These are phyloP conservation scores for Malus orientalis DNA, from an alignment of 306 rosid genomes.

Conservation along the genomic window DNA sequence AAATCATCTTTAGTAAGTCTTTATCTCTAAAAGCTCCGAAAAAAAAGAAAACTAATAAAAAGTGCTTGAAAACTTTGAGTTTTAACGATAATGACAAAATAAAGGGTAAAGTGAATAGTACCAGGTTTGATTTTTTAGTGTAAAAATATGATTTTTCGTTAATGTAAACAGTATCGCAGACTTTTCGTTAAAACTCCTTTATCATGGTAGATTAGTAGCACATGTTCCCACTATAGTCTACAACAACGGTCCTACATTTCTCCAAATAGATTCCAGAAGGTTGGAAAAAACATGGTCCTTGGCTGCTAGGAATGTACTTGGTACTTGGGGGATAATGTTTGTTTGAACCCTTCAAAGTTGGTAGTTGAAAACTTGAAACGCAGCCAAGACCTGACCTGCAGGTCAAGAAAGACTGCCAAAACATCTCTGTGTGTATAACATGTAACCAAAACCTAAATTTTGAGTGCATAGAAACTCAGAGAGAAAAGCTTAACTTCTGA, in stretches of 20 bases:
- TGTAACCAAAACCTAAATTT: background rate
- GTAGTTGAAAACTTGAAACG: background rate
- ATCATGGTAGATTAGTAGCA: too few species aligned
- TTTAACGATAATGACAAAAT: too few species aligned
- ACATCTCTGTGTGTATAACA: background rate
- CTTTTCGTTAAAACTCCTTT: too few species aligned
- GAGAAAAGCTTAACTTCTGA: background rate
- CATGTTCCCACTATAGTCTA: background rate
- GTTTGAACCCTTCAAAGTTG: background rate
- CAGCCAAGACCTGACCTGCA: background rate
- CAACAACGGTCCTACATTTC: background rate
- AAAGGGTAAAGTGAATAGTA: too few species aligned
- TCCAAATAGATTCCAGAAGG: background rate
- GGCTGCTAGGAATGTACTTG: background rate
- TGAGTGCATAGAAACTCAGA: background rate
- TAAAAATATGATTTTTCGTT: too few species aligned
- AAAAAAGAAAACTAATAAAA: too few species aligned
- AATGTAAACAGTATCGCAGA: too few species aligned
- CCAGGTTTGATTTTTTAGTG: too few species aligned
- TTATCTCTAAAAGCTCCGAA: too few species aligned
- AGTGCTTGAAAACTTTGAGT: too few species aligned
- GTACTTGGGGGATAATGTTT: background rate
- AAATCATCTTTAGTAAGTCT: too few species aligned
- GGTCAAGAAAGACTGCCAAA: conserved; percentile 8
- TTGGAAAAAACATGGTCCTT: background rate